Base-by-base conservation (phyloP, 768 basidiomycete genomes). In the Suillus lakei region DNA sequence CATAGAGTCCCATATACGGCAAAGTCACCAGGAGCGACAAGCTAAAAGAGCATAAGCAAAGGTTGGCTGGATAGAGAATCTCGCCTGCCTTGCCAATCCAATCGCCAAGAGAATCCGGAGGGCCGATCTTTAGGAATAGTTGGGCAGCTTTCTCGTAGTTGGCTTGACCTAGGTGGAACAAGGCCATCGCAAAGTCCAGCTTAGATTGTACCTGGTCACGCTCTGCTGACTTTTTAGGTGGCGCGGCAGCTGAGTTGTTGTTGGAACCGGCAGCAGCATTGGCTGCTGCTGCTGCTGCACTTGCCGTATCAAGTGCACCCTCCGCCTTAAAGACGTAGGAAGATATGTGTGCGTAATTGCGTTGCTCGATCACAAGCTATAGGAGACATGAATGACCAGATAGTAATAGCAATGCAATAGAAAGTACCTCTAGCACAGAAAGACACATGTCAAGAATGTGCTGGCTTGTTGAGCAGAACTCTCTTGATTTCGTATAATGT, bases 291-390 rank as follows among this genome's bases (percentile, higher is more conserved):
- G 80, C 70, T 9, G 84, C 77, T 13, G 78, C 71, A 1, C 79
- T 68, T 1, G 85, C 77, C 3, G 88, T 86, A 46, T 97, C 95
- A 30, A 98, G 82, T 0, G 94, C 92, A 0, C 93, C 90, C 66
- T 98, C 96, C n/a, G 95, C 95, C 78, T 98, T 98, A 86, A 91
- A 94, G 34, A 98, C 88, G 73, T 98, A 96, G n/a, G 92, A 95
- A 9, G 91, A 84, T 41, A 98, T 85, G 71, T 95, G 93, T 3
- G 91, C 81, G 76, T 95, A 96, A 76, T 93, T 94, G 66, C 87
- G 83, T 77, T 94, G 91, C 78, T 96, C 93, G 66, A 96, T 85
- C 46, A 95, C 85, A 43, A 96, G 85, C 93, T 95, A 71, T 28
- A 41, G 34, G 54, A 46, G 21, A 39, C 26, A 53, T 67, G 46